phyloP scores from a whole-genome alignment of 2,329 filamentous ascomycete genomes.

The Endoconidiophora polonica region DNA sequence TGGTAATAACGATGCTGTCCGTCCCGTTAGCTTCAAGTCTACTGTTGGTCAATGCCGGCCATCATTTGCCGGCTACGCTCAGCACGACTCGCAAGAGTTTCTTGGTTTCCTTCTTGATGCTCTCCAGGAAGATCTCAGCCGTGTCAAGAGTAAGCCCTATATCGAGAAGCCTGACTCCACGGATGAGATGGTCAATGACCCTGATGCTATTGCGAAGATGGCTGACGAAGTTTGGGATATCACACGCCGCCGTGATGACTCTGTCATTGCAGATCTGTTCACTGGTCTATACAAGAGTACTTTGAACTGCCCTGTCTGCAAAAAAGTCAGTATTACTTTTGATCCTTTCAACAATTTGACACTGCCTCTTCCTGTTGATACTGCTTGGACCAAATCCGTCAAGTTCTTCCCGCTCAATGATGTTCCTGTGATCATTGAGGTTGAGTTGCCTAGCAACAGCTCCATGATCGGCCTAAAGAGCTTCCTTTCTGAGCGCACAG shows the following conservation, averaged over 20 bases:
- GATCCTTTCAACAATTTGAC: slow-evolving; percentile 95
- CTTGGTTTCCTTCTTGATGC: slow-evolving; percentile 88
- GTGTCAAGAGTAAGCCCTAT: slow-evolving; percentile 89
- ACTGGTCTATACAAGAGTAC: slow-evolving; percentile 98
- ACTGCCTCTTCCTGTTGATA: slow-evolving; percentile 74
- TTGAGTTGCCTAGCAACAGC: slow-evolving; percentile 67
- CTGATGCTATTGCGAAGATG: slow-evolving; percentile 63
- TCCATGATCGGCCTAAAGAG: slow-evolving; percentile 53
- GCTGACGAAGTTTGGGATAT: slow-evolving; percentile 83
- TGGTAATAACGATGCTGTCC: slow-evolving; percentile 50
- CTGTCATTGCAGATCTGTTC: slow-evolving; percentile 87
- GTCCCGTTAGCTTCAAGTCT: slow-evolving; percentile 46
- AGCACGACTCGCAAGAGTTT: slow-evolving; percentile 96
- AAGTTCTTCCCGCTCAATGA: slow-evolving; percentile 64
- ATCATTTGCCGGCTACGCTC: slow-evolving; percentile 82
- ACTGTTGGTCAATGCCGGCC: slow-evolving; percentile 49
- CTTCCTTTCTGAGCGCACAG: slow-evolving; percentile 50
- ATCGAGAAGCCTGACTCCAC: slow-evolving; percentile 96
- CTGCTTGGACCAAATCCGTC: slow-evolving; percentile 58
- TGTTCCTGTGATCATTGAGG: slow-evolving; percentile 50
- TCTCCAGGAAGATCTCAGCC: slow-evolving; percentile 85
- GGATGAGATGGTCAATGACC: slow-evolving; percentile 81
- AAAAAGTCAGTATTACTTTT: slow-evolving; percentile 96
- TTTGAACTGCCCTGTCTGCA: slow-evolving; percentile 74
- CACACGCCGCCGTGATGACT: slow-evolving; percentile 83